Evolutionary conservation across 1,139 yeast genomes (phyloP).

Genomic region (Debaryomycetaceae sp.): DNA sequence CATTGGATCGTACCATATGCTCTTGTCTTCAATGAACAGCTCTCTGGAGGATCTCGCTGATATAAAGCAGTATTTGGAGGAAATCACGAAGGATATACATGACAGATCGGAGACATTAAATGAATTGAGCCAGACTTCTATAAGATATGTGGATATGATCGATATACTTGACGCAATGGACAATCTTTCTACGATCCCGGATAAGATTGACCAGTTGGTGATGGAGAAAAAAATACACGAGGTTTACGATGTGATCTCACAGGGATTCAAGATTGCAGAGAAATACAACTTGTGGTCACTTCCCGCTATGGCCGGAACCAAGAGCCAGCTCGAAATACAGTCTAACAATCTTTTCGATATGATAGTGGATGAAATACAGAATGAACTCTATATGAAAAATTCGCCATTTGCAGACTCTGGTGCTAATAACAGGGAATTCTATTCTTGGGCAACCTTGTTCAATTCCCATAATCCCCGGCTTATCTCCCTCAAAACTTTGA

Average conservation of each 20-base stretch:
- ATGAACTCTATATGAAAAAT: conserved; percentile 63
- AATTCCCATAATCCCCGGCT: conserved; percentile 30
- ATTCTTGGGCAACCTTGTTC: conserved; percentile 28
- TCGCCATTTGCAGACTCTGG: conserved; percentile 7
- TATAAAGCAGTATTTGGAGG: conserved; percentile 50
- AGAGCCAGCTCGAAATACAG: conserved; percentile 59
- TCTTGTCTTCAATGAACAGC: conserved; percentile 52
- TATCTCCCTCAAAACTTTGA: conserved; percentile 34
- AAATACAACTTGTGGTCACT: conserved; percentile 60
- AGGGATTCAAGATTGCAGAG: conserved; percentile 56
- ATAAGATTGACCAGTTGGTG: conserved; percentile 60
- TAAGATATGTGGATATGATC: conserved; percentile 64
- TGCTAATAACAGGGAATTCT: conserved; percentile 5
- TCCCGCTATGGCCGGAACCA: conserved; percentile 56
- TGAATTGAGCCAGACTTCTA: conserved; percentile 64
- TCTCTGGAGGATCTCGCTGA: conserved; percentile 54
- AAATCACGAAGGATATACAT: conserved; percentile 51
- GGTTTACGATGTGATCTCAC: conserved; percentile 61
- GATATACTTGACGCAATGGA: conserved; percentile 71
- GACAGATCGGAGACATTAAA: conserved; percentile 53
- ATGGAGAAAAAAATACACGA: conserved; percentile 65
- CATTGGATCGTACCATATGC: conserved; percentile 69
- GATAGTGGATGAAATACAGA: conserved; percentile 72
- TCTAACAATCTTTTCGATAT: conserved; percentile 66
- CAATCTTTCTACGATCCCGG: conserved; percentile 57